Base-by-base conservation (phyloP, 2,329 filamentous ascomycete species). In the Nigrospora sphaerica region DNA sequence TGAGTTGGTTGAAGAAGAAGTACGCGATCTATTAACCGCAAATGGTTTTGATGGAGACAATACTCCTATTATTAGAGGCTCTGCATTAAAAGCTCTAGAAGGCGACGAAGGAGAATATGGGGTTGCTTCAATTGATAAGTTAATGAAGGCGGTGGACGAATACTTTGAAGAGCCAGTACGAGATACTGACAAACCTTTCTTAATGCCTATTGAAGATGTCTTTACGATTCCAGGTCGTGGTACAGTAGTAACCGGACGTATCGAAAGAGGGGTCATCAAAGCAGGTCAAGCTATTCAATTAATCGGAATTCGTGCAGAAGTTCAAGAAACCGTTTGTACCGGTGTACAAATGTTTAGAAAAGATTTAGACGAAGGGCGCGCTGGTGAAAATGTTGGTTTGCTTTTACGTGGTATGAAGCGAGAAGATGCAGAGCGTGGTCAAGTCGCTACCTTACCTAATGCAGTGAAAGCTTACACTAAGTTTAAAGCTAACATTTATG, bases 311-410 rank as follows among this genome's bases (percentile, higher is more conserved):
- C 83, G 85, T 57, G 70, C 73, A 47, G 78, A 83, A 39, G 73
- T 88, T 56, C 87, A 97, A 78, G 96, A 95, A 83, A 97, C 93
- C 70, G 97, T 96, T 80, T 92, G 98, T 55, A 98, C 93, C 63
- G 95, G 97, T 65, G 97, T 98, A 58, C 93, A 98, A 78, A 98
- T 92, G 56, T 98, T 98, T 81, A 96, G 97, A 81, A 98, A 98
- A 82, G 95, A 90, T 42, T 97, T 93, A 71, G 91, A 96, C 49
- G 89, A 95, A 73, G 95, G 91, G 49, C 83, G 88, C 61, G 93
- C 93, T 52, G 93, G 93, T 69, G 93, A 98, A 73, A 98, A 97
- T 83, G 96, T 93, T 23, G 93, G 93, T 65, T 86, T 98, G 35
- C 82, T 98, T 46, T 85, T 98, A 69, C 89, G 93, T 73, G 92